Percentiles rank a stretch among this genome's conserved stretches.
Evolutionary conservation across 306 rosid genomes (phyloP).

Genomic region (Inga oerstediana): DNA sequence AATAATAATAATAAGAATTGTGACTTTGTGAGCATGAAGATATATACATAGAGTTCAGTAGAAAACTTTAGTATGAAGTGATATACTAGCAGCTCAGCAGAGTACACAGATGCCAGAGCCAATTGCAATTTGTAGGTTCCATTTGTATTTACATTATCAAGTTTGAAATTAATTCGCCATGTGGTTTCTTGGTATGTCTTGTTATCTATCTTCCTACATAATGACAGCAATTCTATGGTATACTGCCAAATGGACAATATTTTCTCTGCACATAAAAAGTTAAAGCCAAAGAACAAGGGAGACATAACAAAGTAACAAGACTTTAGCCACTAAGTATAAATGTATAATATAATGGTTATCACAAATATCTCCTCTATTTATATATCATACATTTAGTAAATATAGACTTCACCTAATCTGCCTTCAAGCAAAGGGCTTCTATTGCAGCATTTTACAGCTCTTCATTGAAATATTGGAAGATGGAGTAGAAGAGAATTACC

Average conservation of each 20-base stretch:
- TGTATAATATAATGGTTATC: no score
- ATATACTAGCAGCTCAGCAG: conserved; percentile 17
- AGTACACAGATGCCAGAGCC: conserved; percentile 71
- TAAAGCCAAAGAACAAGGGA: no score
- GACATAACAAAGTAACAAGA: not conserved
- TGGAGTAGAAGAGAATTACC: conserved; percentile 39
- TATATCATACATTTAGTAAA: no score
- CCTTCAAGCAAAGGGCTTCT: not conserved
- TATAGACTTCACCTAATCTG: not conserved
- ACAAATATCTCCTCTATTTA: no score
- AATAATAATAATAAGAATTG: not conserved
- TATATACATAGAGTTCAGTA: not conserved
- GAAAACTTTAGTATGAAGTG: no score
- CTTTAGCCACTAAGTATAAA: not conserved
- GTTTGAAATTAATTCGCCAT: conserved; percentile 73
- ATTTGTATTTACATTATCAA: conserved; percentile 37
- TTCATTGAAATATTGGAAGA: not conserved
- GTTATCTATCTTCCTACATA: conserved; percentile 56
- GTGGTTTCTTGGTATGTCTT: conserved; percentile 66
- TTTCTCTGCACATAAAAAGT: not conserved
- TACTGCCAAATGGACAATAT: not conserved
- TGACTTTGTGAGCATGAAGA: not conserved
- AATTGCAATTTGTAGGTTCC: conserved; percentile 59
- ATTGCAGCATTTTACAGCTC: not conserved
- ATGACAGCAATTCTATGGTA: not conserved